phyloP scores from a whole-genome alignment of 306 rosid genomes.

The Coriaria nepalensis region DNA sequence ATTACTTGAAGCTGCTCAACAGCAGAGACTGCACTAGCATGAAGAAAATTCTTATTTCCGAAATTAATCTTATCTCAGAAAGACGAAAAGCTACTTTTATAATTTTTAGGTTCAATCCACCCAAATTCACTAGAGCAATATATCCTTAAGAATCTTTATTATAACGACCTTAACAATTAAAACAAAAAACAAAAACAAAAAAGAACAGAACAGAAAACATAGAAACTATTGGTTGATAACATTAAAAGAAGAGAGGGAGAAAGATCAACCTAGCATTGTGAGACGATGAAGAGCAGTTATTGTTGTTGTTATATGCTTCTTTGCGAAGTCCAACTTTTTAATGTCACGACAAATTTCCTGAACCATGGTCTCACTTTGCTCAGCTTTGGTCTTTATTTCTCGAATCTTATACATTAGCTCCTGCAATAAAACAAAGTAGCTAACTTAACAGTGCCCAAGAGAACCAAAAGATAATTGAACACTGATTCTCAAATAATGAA shows the following conservation, averaged over 20 bases:
- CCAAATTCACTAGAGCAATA: too few species aligned
- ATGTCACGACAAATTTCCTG: slow-evolving; percentile 97
- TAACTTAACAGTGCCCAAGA: not conserved
- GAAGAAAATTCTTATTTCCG: slow-evolving; percentile 8
- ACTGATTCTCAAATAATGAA: not conserved
- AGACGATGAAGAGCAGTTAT: slow-evolving; percentile 98
- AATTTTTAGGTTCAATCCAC: too few species aligned
- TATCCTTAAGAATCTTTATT: too few species aligned
- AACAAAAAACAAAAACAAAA: too few species aligned
- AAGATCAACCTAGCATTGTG: slow-evolving; percentile 71
- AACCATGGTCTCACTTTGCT: slow-evolving; percentile 96
- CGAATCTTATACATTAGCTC: slow-evolving; percentile 95
- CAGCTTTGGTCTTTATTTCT: slow-evolving; percentile 91
- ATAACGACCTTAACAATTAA: too few species aligned
- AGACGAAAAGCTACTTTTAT: too few species aligned
- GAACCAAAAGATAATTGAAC: slow-evolving; percentile 4
- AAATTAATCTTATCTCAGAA: too few species aligned
- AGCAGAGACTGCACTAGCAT: slow-evolving; percentile 76
- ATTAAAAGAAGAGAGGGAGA: slow-evolving; percentile 1
- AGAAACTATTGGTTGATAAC: not conserved
- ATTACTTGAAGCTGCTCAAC: slow-evolving; percentile 98
- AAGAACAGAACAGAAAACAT: too few species aligned
- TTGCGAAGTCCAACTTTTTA: slow-evolving; percentile 91
- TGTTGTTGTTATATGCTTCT: slow-evolving; percentile 94
- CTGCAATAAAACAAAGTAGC: slow-evolving; percentile 25